Evolutionary conservation across 768 basidiomycete genomes (phyloP).

Genomic region (Multifurca ochricompacta): DNA sequence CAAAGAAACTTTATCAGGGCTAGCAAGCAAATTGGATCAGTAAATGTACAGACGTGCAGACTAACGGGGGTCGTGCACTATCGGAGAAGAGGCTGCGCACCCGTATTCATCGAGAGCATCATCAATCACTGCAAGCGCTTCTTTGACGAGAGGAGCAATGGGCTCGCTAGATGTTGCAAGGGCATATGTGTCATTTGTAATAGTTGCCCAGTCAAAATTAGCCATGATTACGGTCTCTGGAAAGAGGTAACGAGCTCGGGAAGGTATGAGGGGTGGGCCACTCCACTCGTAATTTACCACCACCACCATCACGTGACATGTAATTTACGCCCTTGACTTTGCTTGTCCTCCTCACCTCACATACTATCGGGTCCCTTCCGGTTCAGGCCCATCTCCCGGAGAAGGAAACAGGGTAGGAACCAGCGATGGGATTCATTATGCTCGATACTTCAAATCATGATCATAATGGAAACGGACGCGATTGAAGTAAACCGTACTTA

Average conservation of each 20-base stretch:
- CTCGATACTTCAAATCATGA: too few species aligned
- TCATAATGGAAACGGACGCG: too few species aligned
- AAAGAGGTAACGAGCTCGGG: too few species aligned
- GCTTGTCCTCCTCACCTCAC: background rate
- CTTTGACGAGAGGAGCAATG: constrained; percentile 54
- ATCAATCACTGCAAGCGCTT: constrained; percentile 80
- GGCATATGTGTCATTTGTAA: constrained; percentile 52
- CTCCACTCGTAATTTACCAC: too few species aligned
- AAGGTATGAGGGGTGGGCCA: too few species aligned
- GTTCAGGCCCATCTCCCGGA: too few species aligned
- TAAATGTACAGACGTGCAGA: constrained; percentile 2
- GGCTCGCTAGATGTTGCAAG: constrained; percentile 49
- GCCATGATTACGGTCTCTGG: background rate
- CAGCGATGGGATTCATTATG: too few species aligned
- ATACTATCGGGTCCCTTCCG: background rate
- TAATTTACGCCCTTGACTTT: too few species aligned
- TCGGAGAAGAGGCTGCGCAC: constrained; percentile 42
- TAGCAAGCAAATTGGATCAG: constrained; percentile 14
- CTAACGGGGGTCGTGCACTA: background rate
- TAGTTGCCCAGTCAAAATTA: constrained; percentile 39
- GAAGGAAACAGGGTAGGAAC: too few species aligned
- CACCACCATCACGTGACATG: too few species aligned
- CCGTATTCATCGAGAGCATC: constrained; percentile 67
- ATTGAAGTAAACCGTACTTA: constrained; percentile 27
- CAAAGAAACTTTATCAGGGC: constrained; percentile 55